These are phyloP conservation scores for Trichosporon ovoides DNA, from an alignment of 1,284 basidiomycete genomes.

Conservation along the genomic window DNA sequence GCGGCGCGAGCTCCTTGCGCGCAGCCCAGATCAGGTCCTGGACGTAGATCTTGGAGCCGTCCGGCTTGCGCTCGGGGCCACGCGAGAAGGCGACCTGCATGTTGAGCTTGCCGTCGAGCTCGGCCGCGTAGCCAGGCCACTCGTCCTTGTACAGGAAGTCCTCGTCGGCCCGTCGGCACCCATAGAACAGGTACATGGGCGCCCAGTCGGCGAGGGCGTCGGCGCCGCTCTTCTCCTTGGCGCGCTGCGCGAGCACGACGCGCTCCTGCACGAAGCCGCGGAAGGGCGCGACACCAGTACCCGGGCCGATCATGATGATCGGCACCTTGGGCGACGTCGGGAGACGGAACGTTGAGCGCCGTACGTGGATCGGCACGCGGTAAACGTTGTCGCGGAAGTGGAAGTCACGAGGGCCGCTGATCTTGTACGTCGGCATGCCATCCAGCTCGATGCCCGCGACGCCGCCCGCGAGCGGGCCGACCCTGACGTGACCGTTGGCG, in stretches of 20 bases:
- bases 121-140: conserved; percentile 80
- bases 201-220: conserved; percentile 94
- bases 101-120: conserved; percentile 88
- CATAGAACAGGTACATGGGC: conserved; percentile 88
- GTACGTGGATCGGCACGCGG: conserved; percentile 87
- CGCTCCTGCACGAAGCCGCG: conserved; percentile 97
- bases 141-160: conserved; percentile 94
- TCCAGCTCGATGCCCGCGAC: conserved; percentile 8
- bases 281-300: conserved; percentile 97
- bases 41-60: conserved; percentile 91
- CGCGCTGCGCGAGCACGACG: conserved; percentile 85
- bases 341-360: conserved; percentile 90
- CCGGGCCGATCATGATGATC: conserved; percentile 97
- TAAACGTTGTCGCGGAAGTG: conserved; percentile 62
- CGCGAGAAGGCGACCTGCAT: conserved; percentile 87
- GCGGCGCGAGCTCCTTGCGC: conserved; percentile 71
- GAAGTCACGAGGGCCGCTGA: conserved; percentile 80
- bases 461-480: conserved; percentile 2
- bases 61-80: conserved; percentile 68
- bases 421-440: conserved; percentile 57
- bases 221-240: conserved; percentile 81
- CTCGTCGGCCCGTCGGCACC: conserved; percentile 77
- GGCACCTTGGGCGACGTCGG: conserved; percentile 97
- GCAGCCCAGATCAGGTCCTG: conserved; percentile 92
- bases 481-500: background rate